Conservation (phyloP, 2,329 filamentous ascomycete species). For the Torrubiella hemipterigena region DNA sequence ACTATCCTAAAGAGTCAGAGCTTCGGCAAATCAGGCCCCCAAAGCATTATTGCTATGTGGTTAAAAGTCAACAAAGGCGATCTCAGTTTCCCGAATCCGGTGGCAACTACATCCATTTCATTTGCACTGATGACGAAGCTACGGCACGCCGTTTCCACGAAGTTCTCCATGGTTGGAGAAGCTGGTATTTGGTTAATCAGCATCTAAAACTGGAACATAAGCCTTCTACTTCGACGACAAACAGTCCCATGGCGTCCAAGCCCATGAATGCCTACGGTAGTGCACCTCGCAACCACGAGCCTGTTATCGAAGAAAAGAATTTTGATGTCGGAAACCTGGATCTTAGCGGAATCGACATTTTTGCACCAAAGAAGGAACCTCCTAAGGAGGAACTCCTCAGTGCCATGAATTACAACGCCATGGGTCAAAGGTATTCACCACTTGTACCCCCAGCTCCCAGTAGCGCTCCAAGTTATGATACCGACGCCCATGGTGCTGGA, state of each 20-base stretch:
- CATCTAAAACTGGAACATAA: constrained; percentile 38
- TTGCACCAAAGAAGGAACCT: constrained; percentile 37
- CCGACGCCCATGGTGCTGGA: no score
- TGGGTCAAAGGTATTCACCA: no score
- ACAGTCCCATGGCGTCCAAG: constrained; percentile 13
- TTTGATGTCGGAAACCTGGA: constrained; percentile 29
- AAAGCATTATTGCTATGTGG: constrained; percentile 72
- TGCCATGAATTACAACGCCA: no score
- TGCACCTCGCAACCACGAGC: no score
- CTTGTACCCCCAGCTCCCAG: no score
- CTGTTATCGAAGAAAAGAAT: no score
- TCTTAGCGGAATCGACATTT: constrained; percentile 48
- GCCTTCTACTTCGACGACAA: constrained; percentile 14
- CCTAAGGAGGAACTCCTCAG: no score
- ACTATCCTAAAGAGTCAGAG: constrained; percentile 59
- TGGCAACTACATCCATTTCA: constrained; percentile 85
- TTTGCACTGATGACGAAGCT: constrained; percentile 62
- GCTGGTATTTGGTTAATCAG: constrained; percentile 77
- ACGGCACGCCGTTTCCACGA: constrained; percentile 59
- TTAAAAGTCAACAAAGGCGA: constrained; percentile 87
- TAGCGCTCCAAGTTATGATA: no score
- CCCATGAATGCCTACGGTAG: constrained; percentile 8
- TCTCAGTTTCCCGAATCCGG: constrained; percentile 71
- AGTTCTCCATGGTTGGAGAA: constrained; percentile 70
- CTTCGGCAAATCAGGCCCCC: constrained; percentile 64